Base-by-base conservation (phyloP, 1,139 yeast genomes). In the Taphrina communis region DNA sequence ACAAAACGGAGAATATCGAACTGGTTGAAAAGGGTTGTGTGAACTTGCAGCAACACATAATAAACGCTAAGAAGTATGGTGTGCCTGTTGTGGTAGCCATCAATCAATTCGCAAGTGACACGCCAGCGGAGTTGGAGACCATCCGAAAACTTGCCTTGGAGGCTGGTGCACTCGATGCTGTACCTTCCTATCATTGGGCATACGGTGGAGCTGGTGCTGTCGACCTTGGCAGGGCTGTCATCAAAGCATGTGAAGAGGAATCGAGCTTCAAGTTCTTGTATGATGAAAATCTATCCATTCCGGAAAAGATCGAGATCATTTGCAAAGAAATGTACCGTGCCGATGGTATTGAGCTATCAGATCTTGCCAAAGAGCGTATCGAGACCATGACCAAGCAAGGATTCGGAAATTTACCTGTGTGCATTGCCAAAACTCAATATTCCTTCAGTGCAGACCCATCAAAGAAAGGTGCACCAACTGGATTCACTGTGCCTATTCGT, bases 391-490 rank as follows among this genome's bases (percentile, higher is more conserved):
- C 95, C 66, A 81, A 84, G 71, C 97, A 93, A 82, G 98, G 98
- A 7, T 94, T 90, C 77, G 94, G 91, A 72, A 84, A 92, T 78
- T 83, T 94, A 77, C 99, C 99, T 72, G 88, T 94, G 75, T 94
- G 99, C 83, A 89, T 94, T 77, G 99, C 99, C 74, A 94, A 94
- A 84, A 94, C 99, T 1, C 99, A 94, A 80, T 94, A 94, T 82
- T 92, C 97, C 19, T 84, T 94, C 75, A 91, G 97, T 17, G 98
- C 93, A 78, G 98, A 94, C 79, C 94, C 98, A 62, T 84, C 85
- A 65, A 84, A 94, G 80, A 92, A 92, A 83, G 97, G 97, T 79
- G 97, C 91, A 55, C 99, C 99, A 73, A 85, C 90, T 9, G 97
- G 96, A 8, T 94, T 93, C 82, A 89, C 86, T 70, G 90, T 94